Evolutionary conservation across 345 rosid genomes (phyloP).

Genomic region (Acer campestre): DNA sequence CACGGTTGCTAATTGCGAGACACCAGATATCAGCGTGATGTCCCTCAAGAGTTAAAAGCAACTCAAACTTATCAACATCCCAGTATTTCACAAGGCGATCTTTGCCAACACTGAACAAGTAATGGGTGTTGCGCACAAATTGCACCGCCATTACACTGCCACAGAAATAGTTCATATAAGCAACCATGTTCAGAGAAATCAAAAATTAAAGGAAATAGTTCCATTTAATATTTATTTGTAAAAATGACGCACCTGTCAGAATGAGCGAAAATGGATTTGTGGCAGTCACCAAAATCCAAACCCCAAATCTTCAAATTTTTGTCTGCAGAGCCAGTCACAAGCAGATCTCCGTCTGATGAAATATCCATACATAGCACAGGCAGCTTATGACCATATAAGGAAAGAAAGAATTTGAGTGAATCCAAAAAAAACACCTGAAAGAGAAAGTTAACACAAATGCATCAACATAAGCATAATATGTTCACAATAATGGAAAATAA

Average conservation of each 20-base stretch:
- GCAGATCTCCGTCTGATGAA: constrained; percentile 93
- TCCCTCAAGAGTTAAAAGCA: constrained; percentile 87
- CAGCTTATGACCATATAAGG: constrained; percentile 89
- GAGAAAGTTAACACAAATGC: neutral
- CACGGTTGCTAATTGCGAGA: constrained; percentile 81
- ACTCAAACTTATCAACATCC: constrained; percentile 98
- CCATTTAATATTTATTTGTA: constrained; percentile 15
- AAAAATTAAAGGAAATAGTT: constrained; percentile 4
- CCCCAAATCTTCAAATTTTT: constrained; percentile 98
- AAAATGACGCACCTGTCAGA: constrained; percentile 63
- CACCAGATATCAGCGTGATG: constrained; percentile 97
- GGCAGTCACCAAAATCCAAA: constrained; percentile 97
- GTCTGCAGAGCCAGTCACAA: constrained; percentile 96
- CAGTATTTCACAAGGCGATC: constrained; percentile 91
- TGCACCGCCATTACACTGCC: constrained; percentile 91
- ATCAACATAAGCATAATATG: constrained; percentile 7
- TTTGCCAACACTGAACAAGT: constrained; percentile 91
- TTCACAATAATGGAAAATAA: constrained; percentile 11
- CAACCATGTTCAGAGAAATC: constrained; percentile 19
- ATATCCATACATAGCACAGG: constrained; percentile 95
- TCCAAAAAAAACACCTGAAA: constrained; percentile 90
- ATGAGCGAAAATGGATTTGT: constrained; percentile 95
- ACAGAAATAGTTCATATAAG: constrained; percentile 34
- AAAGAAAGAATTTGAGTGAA: constrained; percentile 80
- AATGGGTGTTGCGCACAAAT: constrained; percentile 86